These are phyloP conservation scores for Xylariaceae sp. DNA, from an alignment of 2,329 filamentous ascomycete genomes.

Conservation along the genomic window DNA sequence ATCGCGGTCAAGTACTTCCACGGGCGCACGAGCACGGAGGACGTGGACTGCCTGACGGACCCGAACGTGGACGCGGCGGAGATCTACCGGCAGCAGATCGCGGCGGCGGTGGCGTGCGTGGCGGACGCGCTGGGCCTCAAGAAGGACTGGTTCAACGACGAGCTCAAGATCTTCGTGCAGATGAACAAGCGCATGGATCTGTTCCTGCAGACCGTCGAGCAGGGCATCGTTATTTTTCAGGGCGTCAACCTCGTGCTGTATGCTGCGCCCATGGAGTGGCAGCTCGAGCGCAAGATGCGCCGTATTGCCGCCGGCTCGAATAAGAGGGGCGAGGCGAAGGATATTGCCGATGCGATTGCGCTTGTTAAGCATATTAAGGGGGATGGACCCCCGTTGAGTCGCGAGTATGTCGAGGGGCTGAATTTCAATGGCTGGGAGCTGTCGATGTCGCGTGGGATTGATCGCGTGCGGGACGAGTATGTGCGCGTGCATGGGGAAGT, in stretches of 20 bases:
- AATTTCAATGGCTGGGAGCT: conserved; percentile 7
- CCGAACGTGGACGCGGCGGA: conserved; percentile 24
- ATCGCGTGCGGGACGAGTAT: not conserved
- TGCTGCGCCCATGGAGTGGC: conserved; percentile 25
- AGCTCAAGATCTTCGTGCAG: conserved; percentile 22
- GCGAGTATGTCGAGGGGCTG: conserved; percentile 1
- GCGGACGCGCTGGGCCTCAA: conserved; percentile 5
- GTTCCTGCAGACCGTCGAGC: conserved; percentile 25
- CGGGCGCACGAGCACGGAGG: conserved; percentile 21
- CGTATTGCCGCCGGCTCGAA: conserved; percentile 18
- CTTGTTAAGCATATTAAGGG: conserved; percentile 5
- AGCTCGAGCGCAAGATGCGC: conserved; percentile 27
- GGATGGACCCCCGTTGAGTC: not conserved
- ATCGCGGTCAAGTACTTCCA: conserved; percentile 24
- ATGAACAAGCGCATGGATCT: conserved; percentile 17
- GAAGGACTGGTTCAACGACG: conserved; percentile 25
- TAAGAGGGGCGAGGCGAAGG: not conserved
- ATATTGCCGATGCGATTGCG: conserved; percentile 12
- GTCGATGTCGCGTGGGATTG: not conserved
- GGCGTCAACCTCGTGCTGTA: conserved; percentile 25
- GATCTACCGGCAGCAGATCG: conserved; percentile 22
- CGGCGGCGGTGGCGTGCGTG: conserved; percentile 13
- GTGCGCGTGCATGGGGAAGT: not conserved
- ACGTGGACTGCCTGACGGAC: conserved; percentile 27
- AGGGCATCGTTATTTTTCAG: conserved; percentile 22